Evolutionary conservation across 2,329 filamentous ascomycete species (phyloP).

Genomic region (Clarireedia homoeocarpa): DNA sequence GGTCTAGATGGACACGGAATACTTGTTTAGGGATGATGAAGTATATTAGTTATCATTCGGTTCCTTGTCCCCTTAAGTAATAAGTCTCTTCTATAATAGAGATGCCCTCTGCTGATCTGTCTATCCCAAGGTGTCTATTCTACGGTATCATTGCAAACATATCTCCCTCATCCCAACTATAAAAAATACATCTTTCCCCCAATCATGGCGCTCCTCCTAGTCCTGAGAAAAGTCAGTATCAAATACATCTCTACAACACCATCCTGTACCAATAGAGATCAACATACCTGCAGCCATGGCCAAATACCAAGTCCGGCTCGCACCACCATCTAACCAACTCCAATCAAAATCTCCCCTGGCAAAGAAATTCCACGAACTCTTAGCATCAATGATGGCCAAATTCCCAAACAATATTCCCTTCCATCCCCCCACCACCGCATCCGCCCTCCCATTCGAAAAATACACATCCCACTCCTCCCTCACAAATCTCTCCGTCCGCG

Average conservation of each 20-base stretch:
- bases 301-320: conserved; percentile 78
- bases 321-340: conserved; percentile 71
- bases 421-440: conserved; percentile 69
- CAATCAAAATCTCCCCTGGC: conserved; percentile 55
- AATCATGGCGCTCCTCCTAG: conserved; percentile 5
- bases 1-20: too few relatives aligned
- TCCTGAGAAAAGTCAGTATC: not conserved
- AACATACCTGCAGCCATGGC: conserved; percentile 61
- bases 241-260: not conserved
- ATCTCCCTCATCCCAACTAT: too few relatives aligned
- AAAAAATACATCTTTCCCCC: too few relatives aligned
- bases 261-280: not conserved
- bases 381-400: conserved; percentile 67
- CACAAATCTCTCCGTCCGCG: conserved; percentile 63
- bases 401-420: conserved; percentile 79
- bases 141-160: too few relatives aligned
- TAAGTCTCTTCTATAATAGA: too few relatives aligned
- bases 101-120: too few relatives aligned
- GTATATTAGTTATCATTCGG: too few relatives aligned
- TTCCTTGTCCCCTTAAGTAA: too few relatives aligned
- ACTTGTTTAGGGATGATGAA: too few relatives aligned
- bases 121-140: too few relatives aligned
- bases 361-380: conserved; percentile 68
- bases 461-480: conserved; percentile 74
- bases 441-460: conserved; percentile 61